Evolutionary conservation across 2,329 filamentous ascomycete genomes (phyloP), one percentile per base, ranked within the genome.

Genomic region (Talaromyces sp.): DNA sequence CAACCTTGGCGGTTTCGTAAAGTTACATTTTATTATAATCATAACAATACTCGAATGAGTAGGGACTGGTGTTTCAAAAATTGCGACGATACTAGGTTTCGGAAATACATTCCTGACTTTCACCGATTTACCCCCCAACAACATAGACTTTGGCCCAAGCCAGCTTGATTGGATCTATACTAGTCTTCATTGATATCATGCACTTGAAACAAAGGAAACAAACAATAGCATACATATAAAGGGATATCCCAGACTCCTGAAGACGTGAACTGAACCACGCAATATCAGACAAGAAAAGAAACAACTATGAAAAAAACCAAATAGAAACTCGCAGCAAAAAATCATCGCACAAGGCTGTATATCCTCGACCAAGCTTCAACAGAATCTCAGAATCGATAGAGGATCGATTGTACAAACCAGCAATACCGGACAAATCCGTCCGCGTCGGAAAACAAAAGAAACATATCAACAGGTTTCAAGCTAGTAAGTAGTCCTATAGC

Each of bases 171-270:
- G 50, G 30, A 53, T 53, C 50, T 53, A 53, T 53, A 31, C 44
- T 27, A 47, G 50, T 53, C 27, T 56, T 56, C 54, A 36, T 40
- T 36, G 54, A 36, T 53, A 36, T 28, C 57, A 60, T 60, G 42
- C 27, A 40, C 28, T 34, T 14, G n/a, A 23, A n/a, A 55, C 47
- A 28, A 53, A 53, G 28, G 50, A 31, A 52, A 53, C 27, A 4
- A 57, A 50, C 53, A 62, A 55, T 59, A 52, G 59, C 58, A 44
- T 56, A 62, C 57, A 60, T 47, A 60, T 59, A 55, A 59, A 59
- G 57, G 52, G 59, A 59, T 66, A 68, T 69, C 68, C 64, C 68
- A 65, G 66, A 71, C 69, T 69, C 69, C 69, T 64, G 65, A 62
- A 64, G 44, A 56, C 34, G 57, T 59, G 56, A 27, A 44, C 56